phyloP scores from a whole-genome alignment of 768 basidiomycete genomes.

The Mycena haematopus region DNA sequence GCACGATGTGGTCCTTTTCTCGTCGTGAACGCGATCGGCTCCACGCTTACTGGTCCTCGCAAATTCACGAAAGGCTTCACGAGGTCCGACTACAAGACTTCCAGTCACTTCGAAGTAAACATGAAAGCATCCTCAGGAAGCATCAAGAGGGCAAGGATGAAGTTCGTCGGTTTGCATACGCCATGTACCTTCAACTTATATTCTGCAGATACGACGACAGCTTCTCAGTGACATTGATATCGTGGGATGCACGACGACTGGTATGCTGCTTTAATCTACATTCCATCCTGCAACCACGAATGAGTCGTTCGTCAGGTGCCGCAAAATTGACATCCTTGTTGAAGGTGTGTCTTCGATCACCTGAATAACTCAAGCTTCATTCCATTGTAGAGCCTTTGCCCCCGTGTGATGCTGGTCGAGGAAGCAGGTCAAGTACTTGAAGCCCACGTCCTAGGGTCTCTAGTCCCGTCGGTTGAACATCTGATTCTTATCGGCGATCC shows the following conservation, averaged over 20 bases:
- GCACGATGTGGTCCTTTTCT: slow-evolving; percentile 63
- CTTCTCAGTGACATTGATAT: slow-evolving; percentile 63
- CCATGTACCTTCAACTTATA: background rate
- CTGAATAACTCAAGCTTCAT: slow-evolving; percentile 8
- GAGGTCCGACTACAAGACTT: slow-evolving; percentile 47
- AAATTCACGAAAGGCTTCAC: slow-evolving; percentile 41
- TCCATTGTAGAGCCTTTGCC: slow-evolving; percentile 54
- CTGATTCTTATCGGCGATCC: slow-evolving; percentile 86
- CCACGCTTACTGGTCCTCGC: slow-evolving; percentile 52
- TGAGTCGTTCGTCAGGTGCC: slow-evolving; percentile 53
- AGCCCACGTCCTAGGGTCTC: slow-evolving; percentile 70
- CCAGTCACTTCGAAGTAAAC: slow-evolving; percentile 39
- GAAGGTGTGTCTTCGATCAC: slow-evolving; percentile 45
- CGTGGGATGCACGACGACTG: slow-evolving; percentile 81
- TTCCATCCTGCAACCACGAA: too few relatives aligned
- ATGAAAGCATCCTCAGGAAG: slow-evolving; percentile 41
- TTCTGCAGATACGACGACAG: slow-evolving; percentile 56
- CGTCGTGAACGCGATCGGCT: slow-evolving; percentile 52
- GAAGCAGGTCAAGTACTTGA: slow-evolving; percentile 87
- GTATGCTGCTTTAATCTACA: slow-evolving; percentile 37
- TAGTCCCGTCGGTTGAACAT: slow-evolving; percentile 73
- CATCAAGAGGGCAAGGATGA: slow-evolving; percentile 60
- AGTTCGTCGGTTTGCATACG: slow-evolving; percentile 41
- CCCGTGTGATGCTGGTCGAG: slow-evolving; percentile 73
- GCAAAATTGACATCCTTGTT: slow-evolving; percentile 68